A percentile compares a stretch with the other conserved stretches of the same genome.
Conservation (phyloP, 345 rosid genomes). For the Linum tenue region DNA sequence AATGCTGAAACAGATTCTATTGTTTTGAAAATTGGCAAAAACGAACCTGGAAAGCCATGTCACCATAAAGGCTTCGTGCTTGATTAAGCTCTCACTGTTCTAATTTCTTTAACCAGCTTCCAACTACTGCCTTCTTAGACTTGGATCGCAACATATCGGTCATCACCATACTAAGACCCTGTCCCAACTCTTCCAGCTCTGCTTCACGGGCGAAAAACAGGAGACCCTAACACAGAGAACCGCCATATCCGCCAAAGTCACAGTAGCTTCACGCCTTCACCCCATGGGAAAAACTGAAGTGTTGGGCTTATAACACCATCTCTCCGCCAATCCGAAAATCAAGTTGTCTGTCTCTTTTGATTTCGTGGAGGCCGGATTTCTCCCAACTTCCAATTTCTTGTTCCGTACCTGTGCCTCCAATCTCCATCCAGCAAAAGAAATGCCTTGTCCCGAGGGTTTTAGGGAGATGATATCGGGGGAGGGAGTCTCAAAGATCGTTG, state of each 20-base stretch:
- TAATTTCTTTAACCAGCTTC: slow-evolving; percentile 31
- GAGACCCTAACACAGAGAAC: slow-evolving; percentile 12
- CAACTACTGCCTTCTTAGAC: slow-evolving; percentile 16
- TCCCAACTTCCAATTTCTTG: slow-evolving; percentile 1
- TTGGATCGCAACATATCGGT: slow-evolving; percentile 6
- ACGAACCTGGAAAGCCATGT: slow-evolving; percentile 46
- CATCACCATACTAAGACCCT: slow-evolving; percentile 15
- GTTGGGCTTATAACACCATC: slow-evolving; percentile 7
- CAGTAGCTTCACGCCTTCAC: slow-evolving; percentile 17
- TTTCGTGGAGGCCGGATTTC: slow-evolving; percentile 2
- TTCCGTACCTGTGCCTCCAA: not conserved
- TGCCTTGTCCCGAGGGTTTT: not conserved
- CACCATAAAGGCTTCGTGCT: slow-evolving; percentile 52
- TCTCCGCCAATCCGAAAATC: slow-evolving; percentile 3
- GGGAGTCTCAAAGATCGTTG: slow-evolving; percentile 1
- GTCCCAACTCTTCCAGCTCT: slow-evolving; percentile 6
- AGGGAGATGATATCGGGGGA: not conserved
- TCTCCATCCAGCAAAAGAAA: not conserved
- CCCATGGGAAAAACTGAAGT: slow-evolving; percentile 13
- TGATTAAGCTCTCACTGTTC: slow-evolving; percentile 34
- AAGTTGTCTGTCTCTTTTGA: not conserved
- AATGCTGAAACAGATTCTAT: no score
- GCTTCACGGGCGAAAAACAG: slow-evolving; percentile 6
- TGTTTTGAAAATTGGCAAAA: slow-evolving; percentile 7
- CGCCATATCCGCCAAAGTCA: slow-evolving; percentile 15